phyloP scores from a whole-genome alignment of 2,329 filamentous ascomycete species.

The Fusarium sp. region DNA sequence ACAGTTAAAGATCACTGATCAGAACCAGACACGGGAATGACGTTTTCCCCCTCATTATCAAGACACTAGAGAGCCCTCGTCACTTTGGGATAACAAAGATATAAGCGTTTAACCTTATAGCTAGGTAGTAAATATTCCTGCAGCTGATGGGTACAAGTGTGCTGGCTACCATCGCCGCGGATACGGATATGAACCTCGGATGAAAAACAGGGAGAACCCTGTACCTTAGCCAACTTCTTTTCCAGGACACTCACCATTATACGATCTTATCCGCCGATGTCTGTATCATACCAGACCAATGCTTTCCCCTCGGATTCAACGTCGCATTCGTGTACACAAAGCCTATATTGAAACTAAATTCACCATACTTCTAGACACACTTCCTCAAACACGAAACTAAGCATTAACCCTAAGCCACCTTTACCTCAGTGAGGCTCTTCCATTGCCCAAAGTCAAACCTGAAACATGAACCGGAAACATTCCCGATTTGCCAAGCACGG shows the following conservation, averaged over 20 bases:
- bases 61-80: no score
- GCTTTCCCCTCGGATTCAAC: no score
- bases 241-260: not conserved
- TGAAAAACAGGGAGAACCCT: not conserved
- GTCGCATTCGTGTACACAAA: not conserved
- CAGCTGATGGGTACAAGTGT: accelerated
- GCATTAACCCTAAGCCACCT: accelerated
- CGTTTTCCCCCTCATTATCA: no score
- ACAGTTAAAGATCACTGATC: no score
- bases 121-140: no score
- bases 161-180: not conserved
- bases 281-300: accelerated
- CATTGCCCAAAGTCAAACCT: not conserved
- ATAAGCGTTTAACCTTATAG: accelerated
- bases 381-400: not conserved
- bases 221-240: no score
- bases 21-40: no score
- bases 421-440: not conserved
- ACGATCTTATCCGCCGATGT: not conserved
- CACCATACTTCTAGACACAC: not conserved
- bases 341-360: no score
- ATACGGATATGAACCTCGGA: not conserved
- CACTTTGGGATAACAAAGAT: accelerated
- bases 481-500: not conserved
- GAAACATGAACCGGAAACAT: not conserved